A percentile compares a stretch with the other conserved stretches of the same genome.
phyloP scores from a whole-genome alignment of 768 basidiomycete species.

The Russula sp. region DNA sequence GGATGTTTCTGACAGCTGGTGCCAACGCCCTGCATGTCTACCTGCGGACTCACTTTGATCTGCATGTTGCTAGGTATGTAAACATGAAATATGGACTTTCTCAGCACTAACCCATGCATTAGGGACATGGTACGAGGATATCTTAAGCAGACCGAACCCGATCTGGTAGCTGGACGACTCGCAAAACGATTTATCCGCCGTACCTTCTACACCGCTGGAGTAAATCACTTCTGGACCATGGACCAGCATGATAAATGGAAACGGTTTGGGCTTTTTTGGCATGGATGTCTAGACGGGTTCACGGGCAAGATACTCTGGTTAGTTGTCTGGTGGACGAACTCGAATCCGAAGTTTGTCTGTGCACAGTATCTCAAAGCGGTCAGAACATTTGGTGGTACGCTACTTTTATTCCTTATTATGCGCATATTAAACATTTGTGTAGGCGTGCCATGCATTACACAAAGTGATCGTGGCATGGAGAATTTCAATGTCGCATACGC shows the following conservation, averaged over 20 bases:
- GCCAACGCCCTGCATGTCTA: not conserved
- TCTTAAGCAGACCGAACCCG: not conserved
- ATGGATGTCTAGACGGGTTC: not conserved
- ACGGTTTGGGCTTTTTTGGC: not conserved
- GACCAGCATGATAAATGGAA: not conserved
- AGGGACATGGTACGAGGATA: not conserved
- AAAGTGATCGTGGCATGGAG: too few relatives aligned
- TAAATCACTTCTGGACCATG: not conserved
- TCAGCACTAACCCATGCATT: not conserved
- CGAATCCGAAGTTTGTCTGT: not conserved
- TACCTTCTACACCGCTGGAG: not conserved
- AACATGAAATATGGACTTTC: too few relatives aligned
- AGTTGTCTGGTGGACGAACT: not conserved
- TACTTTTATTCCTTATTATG: too few relatives aligned
- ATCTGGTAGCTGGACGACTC: not conserved
- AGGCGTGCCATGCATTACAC: too few relatives aligned
- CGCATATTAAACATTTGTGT: too few relatives aligned
- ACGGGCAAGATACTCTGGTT: not conserved
- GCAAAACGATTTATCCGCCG: not conserved
- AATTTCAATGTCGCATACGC: not conserved
- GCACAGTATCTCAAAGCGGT: not conserved
- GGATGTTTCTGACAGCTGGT: not conserved
- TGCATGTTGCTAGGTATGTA: not conserved
- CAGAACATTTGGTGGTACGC: not conserved
- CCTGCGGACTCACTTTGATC: not conserved